Conservation (phyloP, 108 stramenopile genomes). For the Skeletonema costatum region DNA sequence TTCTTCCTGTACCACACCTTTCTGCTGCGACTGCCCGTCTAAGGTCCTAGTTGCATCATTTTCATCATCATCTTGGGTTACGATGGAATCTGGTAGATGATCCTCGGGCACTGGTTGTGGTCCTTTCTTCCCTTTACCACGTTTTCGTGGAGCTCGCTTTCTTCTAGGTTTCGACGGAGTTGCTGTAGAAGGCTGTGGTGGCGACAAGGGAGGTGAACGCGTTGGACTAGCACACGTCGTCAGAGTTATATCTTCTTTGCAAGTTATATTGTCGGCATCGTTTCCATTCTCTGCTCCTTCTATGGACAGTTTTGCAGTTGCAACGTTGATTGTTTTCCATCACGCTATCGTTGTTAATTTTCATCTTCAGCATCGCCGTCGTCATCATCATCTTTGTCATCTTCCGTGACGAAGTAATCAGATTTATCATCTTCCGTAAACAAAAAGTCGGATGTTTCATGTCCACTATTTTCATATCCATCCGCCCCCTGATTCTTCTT, state of each 20-base stretch:
- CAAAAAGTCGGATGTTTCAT: conserved; percentile 31
- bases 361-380: not conserved
- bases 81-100: not conserved
- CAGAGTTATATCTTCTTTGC: not conserved
- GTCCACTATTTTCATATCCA: conserved; percentile 39
- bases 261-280: not conserved
- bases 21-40: not conserved
- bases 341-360: not conserved
- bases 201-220: not conserved
- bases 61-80: conserved; percentile 4
- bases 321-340: not conserved
- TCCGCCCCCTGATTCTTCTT: conserved; percentile 8
- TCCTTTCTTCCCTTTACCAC: not conserved
- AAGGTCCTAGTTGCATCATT: not conserved
- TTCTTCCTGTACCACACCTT: not conserved
- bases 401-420: not conserved
- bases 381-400: conserved; percentile 2
- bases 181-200: not conserved
- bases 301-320: not conserved
- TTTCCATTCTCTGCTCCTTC: not conserved
- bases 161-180: not conserved
- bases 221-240: not conserved
- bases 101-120: not conserved
- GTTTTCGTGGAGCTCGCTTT: not conserved
- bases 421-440: conserved; percentile 8